These are phyloP conservation scores for Wallacemonas sp. DNA, from an alignment of 208 protist species.

Conservation along the genomic window DNA sequence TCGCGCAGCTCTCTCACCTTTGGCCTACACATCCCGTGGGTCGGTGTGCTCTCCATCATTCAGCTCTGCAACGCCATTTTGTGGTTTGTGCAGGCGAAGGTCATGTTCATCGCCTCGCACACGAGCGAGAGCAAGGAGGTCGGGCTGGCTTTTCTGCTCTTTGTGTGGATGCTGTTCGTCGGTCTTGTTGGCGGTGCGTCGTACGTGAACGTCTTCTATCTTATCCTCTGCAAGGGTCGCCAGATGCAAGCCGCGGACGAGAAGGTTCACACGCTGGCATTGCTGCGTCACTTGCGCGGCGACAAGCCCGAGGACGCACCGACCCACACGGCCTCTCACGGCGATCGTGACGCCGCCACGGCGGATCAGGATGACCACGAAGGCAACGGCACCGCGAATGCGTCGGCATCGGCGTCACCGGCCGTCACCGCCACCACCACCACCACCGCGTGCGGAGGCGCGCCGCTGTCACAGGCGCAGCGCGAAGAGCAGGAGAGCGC, in stretches of 20 bases:
- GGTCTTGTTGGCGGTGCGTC: constrained; percentile 87
- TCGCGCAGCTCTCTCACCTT: constrained; percentile 78
- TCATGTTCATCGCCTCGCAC: constrained; percentile 53
- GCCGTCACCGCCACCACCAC: background rate
- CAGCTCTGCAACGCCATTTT: constrained; percentile 83
- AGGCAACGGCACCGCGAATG: background rate
- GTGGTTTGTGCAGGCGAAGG: constrained; percentile 84
- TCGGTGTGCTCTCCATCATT: constrained; percentile 83
- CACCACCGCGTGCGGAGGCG: background rate
- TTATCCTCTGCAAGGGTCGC: constrained; percentile 57
- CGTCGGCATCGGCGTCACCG: too few relatives aligned
- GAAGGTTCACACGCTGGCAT: background rate
- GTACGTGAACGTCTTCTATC: constrained; percentile 93
- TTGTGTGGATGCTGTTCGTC: constrained; percentile 89
- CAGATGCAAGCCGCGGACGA: constrained; percentile 35
- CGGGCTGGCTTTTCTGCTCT: constrained; percentile 67
- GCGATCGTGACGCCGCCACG: too few relatives aligned
- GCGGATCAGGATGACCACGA: background rate
- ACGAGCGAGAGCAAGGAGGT: constrained; percentile 29
- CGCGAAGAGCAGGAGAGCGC: background rate
- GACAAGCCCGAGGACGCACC: background rate
- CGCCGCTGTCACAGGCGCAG: background rate
- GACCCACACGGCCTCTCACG: background rate
- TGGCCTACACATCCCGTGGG: constrained; percentile 72
- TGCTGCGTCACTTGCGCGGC: background rate